A percentile compares a stretch with the other conserved stretches of the same genome.
These are phyloP conservation scores for Apiospora arundinis DNA, from an alignment of 2,329 filamentous ascomycete species.

Conservation along the genomic window DNA sequence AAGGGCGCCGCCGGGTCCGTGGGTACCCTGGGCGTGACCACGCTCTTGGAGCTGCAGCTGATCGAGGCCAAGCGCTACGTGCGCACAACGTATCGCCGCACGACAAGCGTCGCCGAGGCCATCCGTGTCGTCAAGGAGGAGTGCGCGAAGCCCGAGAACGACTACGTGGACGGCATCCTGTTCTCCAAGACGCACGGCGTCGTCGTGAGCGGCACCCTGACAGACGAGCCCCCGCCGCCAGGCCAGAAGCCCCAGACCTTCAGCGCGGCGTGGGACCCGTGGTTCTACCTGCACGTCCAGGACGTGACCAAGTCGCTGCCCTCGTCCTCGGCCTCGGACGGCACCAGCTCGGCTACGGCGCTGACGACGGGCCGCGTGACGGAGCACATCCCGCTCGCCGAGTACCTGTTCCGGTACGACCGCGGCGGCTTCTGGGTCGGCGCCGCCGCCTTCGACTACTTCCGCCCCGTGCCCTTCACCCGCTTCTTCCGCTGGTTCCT, in stretches of 20 bases:
- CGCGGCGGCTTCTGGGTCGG: constrained; percentile 79
- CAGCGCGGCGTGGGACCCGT: constrained; percentile 68
- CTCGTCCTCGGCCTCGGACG: constrained; percentile 30
- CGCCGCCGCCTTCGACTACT: constrained; percentile 70
- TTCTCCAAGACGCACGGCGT: constrained; percentile 67
- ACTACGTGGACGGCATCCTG: constrained; percentile 78
- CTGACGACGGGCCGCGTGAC: constrained; percentile 32
- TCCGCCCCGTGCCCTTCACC: constrained; percentile 69
- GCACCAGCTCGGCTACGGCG: background rate
- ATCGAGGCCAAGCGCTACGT: constrained; percentile 67
- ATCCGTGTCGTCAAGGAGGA: constrained; percentile 56
- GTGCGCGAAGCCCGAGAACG: constrained; percentile 52
- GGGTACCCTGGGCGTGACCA: constrained; percentile 72
- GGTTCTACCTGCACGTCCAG: constrained; percentile 77
- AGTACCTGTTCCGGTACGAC: constrained; percentile 81
- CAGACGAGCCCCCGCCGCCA: constrained; percentile 53
- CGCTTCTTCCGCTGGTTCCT: constrained; percentile 70
- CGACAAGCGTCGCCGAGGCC: constrained; percentile 54
- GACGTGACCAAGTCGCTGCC: constrained; percentile 46
- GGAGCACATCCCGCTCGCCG: constrained; percentile 70
- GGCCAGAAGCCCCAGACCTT: constrained; percentile 43
- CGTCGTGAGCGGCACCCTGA: constrained; percentile 69
- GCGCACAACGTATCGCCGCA: constrained; percentile 65
- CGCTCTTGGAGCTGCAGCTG: constrained; percentile 69
- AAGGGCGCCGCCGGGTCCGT: constrained; percentile 69